Evolutionary conservation across 129 eudicot species (phyloP).

Genomic region (Mikania micrantha): DNA sequence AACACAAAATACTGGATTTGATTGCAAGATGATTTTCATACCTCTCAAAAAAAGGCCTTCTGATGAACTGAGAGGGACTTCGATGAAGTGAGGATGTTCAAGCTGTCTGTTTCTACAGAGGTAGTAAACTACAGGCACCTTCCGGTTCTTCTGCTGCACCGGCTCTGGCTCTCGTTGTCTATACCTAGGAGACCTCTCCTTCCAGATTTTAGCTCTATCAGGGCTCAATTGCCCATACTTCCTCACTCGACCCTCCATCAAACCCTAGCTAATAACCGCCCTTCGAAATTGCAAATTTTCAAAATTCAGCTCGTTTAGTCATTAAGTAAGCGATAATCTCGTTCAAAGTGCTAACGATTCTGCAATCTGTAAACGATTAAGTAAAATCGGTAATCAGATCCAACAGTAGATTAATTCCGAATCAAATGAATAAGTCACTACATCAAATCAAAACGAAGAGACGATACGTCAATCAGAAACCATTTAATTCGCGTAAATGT

Average conservation of each 20-base stretch:
- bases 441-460: slow-evolving; percentile 12
- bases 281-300: not conserved
- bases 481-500: slow-evolving; percentile 4
- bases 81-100: slow-evolving; percentile 97
- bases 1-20: slow-evolving; percentile 19
- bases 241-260: slow-evolving; percentile 69
- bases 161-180: slow-evolving; percentile 26
- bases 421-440: slow-evolving; percentile 9
- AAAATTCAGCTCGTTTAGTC: not conserved
- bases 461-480: slow-evolving; percentile 3
- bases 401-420: slow-evolving; percentile 3
- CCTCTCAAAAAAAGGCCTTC: slow-evolving; percentile 93
- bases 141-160: slow-evolving; percentile 29
- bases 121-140: slow-evolving; percentile 83
- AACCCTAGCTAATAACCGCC: slow-evolving; percentile 32
- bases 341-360: not conserved
- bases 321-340: slow-evolving; percentile 1
- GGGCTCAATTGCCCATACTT: slow-evolving; percentile 76
- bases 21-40: slow-evolving; percentile 26
- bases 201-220: slow-evolving; percentile 92
- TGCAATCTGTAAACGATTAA: slow-evolving; percentile 3
- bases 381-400: slow-evolving; percentile 15
- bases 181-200: slow-evolving; percentile 86
- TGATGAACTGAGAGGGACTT: slow-evolving; percentile 71
- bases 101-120: slow-evolving; percentile 81